Evolutionary conservation across 2,329 filamentous ascomycete species (phyloP).

Genomic region (Lachnellula arida): DNA sequence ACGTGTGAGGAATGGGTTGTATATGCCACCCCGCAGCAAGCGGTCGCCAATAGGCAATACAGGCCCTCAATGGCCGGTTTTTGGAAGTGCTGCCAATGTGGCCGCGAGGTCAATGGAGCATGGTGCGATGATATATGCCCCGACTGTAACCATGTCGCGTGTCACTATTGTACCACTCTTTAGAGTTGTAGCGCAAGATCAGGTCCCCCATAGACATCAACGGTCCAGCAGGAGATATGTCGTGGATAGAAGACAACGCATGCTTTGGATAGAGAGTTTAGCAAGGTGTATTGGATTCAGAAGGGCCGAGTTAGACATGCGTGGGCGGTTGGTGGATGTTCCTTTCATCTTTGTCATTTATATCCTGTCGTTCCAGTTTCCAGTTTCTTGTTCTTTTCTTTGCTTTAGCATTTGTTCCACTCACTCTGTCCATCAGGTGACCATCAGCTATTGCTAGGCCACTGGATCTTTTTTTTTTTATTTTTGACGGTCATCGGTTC

Average conservation of each 20-base stretch:
- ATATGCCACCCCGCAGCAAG: not conserved
- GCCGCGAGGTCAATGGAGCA: constrained; percentile 7
- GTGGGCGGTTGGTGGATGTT: not conserved
- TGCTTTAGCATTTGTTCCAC: not conserved
- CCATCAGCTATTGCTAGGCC: not conserved
- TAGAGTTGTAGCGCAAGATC: not conserved
- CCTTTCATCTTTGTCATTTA: not conserved
- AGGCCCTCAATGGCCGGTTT: constrained; percentile 2
- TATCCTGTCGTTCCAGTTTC: not conserved
- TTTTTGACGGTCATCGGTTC: not conserved
- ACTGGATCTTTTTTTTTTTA: not conserved
- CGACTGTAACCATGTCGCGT: constrained; percentile 1
- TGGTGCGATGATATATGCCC: constrained; percentile 1
- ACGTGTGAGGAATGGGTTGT: not conserved
- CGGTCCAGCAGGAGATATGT: not conserved
- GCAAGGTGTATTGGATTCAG: not conserved
- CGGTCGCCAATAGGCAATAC: not conserved
- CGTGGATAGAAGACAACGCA: not conserved
- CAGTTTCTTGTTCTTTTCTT: not conserved
- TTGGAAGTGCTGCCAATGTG: constrained; percentile 15
- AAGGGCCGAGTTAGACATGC: not conserved
- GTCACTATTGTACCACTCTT: not conserved
- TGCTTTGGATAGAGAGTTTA: not conserved
- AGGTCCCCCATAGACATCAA: not conserved
- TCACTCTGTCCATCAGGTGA: not conserved